Conservation (phyloP, 345 rosid genomes). For the Dipteronia dyeriana region DNA sequence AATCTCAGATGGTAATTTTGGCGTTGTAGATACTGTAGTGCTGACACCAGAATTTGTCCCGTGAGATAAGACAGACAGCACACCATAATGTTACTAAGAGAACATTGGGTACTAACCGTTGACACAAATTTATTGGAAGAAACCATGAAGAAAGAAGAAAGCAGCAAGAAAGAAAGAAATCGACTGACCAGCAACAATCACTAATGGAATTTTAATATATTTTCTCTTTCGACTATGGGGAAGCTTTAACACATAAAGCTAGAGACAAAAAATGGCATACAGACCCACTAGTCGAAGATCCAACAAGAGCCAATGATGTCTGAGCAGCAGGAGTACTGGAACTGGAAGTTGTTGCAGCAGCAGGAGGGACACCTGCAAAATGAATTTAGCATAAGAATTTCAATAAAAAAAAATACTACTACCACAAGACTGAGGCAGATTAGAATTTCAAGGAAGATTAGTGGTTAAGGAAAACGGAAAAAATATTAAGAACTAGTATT, state of each 20-base stretch:
- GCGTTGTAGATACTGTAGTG: slow-evolving; percentile 49
- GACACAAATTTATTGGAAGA: background rate
- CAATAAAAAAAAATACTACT: background rate
- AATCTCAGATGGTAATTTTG: slow-evolving; percentile 86
- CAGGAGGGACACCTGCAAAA: slow-evolving; percentile 57
- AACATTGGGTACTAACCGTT: background rate
- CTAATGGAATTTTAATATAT: background rate
- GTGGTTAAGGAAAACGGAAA: background rate
- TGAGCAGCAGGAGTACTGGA: slow-evolving; percentile 47
- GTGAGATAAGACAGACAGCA: slow-evolving; percentile 2
- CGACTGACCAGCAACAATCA: background rate
- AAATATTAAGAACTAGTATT: too few species aligned
- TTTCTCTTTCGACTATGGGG: background rate
- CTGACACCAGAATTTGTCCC: slow-evolving; percentile 61
- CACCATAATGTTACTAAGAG: background rate
- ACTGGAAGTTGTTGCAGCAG: slow-evolving; percentile 45
- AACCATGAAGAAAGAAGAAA: background rate
- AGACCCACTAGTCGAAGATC: slow-evolving; percentile 78
- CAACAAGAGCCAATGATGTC: slow-evolving; percentile 55
- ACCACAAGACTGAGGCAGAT: background rate
- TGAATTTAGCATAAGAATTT: slow-evolving; percentile 10
- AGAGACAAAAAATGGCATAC: slow-evolving; percentile 42
- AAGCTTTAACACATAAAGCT: background rate
- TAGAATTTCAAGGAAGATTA: background rate
- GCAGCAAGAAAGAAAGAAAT: too few species aligned